These are phyloP conservation scores for Penicillium dipodomyicola DNA, from an alignment of 495 filamentous ascomycete genomes.

Conservation along the genomic window DNA sequence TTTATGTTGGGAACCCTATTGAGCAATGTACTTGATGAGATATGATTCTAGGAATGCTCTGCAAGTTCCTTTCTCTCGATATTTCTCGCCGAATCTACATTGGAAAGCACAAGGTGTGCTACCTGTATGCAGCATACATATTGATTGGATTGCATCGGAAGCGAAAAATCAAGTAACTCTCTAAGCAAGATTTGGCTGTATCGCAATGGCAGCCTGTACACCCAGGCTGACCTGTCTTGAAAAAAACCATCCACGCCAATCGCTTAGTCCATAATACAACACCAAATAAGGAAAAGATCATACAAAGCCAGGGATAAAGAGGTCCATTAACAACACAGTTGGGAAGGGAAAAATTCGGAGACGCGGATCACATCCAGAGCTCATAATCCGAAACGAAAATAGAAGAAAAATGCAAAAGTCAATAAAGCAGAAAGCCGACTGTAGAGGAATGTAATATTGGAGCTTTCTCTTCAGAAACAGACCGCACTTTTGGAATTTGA, in stretches of 20 bases:
- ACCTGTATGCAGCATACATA: slow-evolving; percentile 8
- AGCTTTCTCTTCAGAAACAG: neutral
- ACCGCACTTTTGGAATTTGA: slow-evolving; percentile 5
- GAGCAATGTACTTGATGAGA: slow-evolving; percentile 9
- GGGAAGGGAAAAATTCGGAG: slow-evolving; percentile 9
- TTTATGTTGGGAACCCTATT: neutral
- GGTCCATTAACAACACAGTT: slow-evolving; percentile 27
- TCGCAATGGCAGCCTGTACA: slow-evolving; percentile 19
- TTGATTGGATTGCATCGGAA: slow-evolving; percentile 15
- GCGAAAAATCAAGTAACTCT: slow-evolving; percentile 19
- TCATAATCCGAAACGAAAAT: neutral
- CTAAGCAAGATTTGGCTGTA: slow-evolving; percentile 18
- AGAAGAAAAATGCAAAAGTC: slow-evolving; percentile 3
- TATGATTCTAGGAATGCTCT: neutral
- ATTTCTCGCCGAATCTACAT: neutral
- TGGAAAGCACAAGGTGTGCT: neutral
- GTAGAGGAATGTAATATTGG: neutral
- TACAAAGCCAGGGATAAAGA: slow-evolving; percentile 9
- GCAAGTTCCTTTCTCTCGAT: neutral
- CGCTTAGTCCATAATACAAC: slow-evolving; percentile 23
- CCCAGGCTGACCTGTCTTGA: slow-evolving; percentile 15
- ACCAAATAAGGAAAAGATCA: slow-evolving; percentile 12
- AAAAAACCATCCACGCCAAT: slow-evolving; percentile 27
- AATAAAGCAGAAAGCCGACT: neutral
- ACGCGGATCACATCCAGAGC: neutral